phyloP scores from a whole-genome alignment of 2,329 filamentous ascomycete genomes.

The Fusarium veterinarium region DNA sequence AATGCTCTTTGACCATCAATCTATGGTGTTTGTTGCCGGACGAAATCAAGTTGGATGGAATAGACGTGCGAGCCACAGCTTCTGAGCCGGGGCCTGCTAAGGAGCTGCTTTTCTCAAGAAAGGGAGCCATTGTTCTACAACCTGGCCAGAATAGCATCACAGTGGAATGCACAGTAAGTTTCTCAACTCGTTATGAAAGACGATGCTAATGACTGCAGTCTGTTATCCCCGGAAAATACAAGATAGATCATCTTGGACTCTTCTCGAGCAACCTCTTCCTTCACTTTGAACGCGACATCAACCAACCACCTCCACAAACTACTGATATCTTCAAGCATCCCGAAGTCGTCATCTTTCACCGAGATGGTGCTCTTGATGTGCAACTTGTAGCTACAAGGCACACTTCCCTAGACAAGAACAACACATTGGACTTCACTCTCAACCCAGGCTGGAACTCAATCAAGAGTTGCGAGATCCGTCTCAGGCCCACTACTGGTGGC shows the following conservation, averaged over 20 bases:
- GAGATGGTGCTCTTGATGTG: slow-evolving; percentile 74
- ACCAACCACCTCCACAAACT: slow-evolving; percentile 58
- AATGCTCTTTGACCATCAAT: slow-evolving; percentile 76
- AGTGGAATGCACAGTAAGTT: slow-evolving; percentile 51
- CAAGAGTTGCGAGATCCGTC: slow-evolving; percentile 66
- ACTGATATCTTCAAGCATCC: slow-evolving; percentile 67
- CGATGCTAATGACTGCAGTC: slow-evolving; percentile 57
- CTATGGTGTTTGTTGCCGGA: slow-evolving; percentile 80
- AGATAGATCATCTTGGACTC: slow-evolving; percentile 78
- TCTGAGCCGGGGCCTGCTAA: slow-evolving; percentile 65
- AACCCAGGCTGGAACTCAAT: slow-evolving; percentile 80
- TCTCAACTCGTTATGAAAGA: background rate
- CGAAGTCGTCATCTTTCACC: slow-evolving; percentile 79
- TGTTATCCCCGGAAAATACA: slow-evolving; percentile 78
- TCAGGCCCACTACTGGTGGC: slow-evolving; percentile 74
- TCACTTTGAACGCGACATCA: slow-evolving; percentile 70
- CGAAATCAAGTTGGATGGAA: slow-evolving; percentile 72
- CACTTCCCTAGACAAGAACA: slow-evolving; percentile 83
- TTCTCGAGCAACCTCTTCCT: slow-evolving; percentile 72
- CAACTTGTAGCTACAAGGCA: slow-evolving; percentile 73
- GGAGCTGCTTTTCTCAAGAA: slow-evolving; percentile 61
- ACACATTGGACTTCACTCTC: slow-evolving; percentile 79
- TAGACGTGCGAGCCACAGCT: slow-evolving; percentile 72
- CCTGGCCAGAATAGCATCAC: slow-evolving; percentile 61
- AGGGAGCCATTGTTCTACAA: slow-evolving; percentile 48